Percentiles rank a stretch among this genome's conserved stretches.
Evolutionary conservation across 805 yeast species (phyloP).

Genomic region (Saturnispora serradocipensis): DNA sequence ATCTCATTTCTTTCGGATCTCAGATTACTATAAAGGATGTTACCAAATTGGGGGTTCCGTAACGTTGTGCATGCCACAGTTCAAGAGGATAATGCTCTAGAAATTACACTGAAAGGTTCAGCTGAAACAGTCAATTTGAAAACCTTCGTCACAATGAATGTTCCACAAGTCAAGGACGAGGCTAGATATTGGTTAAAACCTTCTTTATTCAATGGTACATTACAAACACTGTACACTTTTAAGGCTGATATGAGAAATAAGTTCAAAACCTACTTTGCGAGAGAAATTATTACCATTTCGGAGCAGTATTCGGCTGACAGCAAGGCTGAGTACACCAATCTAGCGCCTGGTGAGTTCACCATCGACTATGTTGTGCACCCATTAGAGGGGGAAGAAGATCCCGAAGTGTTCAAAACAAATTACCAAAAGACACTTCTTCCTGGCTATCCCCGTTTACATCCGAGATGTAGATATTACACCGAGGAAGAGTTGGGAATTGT

Average conservation of each 20-base stretch:
- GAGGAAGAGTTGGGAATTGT: conserved; percentile 33
- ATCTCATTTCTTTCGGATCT: background rate
- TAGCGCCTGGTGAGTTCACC: conserved; percentile 34
- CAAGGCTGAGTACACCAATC: conserved; percentile 13
- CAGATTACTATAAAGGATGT: background rate
- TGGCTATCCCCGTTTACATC: conserved; percentile 53
- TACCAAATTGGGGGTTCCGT: conserved; percentile 28
- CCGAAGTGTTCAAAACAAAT: conserved; percentile 23
- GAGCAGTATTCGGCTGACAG: conserved; percentile 7
- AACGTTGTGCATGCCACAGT: conserved; percentile 22
- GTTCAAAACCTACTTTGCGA: conserved; percentile 37
- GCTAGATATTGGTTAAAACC: conserved; percentile 38
- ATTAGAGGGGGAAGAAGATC: conserved; percentile 13
- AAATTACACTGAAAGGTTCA: conserved; percentile 18
- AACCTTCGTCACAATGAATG: conserved; percentile 29
- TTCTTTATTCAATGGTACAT: conserved; percentile 36
- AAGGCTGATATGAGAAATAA: conserved; percentile 33
- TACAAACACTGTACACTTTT: conserved; percentile 42
- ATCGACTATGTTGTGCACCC: conserved; percentile 39
- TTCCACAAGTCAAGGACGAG: conserved; percentile 34
- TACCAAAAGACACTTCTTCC: conserved; percentile 37
- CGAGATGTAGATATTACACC: conserved; percentile 55
- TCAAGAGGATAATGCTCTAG: conserved; percentile 19
- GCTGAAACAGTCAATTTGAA: conserved; percentile 19
- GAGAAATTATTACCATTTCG: conserved; percentile 32